Percentiles rank a stretch among this genome's conserved stretches.
phyloP scores from a whole-genome alignment of 108 stramenopile species.

The Skeletonema marinoi region DNA sequence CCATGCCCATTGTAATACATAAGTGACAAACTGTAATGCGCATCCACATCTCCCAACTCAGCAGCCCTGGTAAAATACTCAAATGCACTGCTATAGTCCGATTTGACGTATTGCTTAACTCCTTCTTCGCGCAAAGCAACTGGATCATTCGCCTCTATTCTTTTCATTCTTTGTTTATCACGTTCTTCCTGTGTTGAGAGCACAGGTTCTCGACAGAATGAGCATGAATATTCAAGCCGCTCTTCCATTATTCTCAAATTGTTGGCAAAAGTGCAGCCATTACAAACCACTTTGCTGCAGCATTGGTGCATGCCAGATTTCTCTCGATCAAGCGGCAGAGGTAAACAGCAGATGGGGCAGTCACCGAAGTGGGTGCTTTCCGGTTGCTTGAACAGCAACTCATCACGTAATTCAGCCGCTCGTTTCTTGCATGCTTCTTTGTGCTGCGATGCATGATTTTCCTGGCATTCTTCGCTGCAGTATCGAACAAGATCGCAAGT shows the following conservation, averaged over 20 bases:
- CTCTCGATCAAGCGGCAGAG: background rate
- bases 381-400: background rate
- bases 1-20: no score
- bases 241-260: background rate
- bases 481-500: background rate
- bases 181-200: background rate
- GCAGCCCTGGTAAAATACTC: background rate
- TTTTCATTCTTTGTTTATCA: background rate
- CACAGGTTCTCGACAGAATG: no score
- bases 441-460: no score
- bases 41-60: background rate
- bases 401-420: background rate
- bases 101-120: background rate
- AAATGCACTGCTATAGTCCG: background rate
- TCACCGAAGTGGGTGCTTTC: background rate
- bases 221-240: background rate
- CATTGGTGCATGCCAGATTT: background rate
- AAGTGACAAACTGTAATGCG: background rate
- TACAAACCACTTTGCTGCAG: no score
- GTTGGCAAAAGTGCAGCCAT: no score
- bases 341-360: background rate
- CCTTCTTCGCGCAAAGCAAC: background rate
- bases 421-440: no score
- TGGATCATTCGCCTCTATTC: conserved; percentile 2
- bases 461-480: background rate